A percentile compares a stretch with the other conserved stretches of the same genome.
phyloP scores from a whole-genome alignment of 768 basidiomycete species.

The Boletus huronensis region DNA sequence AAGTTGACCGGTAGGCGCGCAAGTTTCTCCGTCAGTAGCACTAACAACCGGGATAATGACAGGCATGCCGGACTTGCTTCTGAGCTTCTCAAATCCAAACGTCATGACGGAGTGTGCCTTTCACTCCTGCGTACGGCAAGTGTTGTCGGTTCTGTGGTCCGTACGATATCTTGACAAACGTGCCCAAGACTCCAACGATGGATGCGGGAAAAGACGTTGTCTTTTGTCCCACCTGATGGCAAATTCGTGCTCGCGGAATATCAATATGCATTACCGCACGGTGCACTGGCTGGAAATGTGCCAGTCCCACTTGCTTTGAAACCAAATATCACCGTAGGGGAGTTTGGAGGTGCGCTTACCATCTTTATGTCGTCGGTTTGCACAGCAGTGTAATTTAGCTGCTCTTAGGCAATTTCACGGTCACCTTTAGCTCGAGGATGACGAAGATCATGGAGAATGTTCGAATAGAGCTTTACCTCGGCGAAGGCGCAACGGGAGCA shows the following conservation, averaged over 20 bases:
- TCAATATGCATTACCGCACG: slow-evolving; percentile 50
- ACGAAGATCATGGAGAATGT: slow-evolving; percentile 69
- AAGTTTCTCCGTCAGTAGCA: neutral
- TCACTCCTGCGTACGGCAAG: slow-evolving; percentile 89
- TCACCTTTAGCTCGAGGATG: slow-evolving; percentile 61
- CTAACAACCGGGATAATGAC: slow-evolving; percentile 6
- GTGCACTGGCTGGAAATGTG: slow-evolving; percentile 40
- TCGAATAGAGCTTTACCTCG: slow-evolving; percentile 69
- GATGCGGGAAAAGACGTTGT: slow-evolving; percentile 70
- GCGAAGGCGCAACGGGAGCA: slow-evolving; percentile 66
- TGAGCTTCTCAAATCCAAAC: slow-evolving; percentile 74
- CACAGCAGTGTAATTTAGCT: neutral
- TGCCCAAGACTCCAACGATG: slow-evolving; percentile 68
- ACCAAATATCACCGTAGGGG: slow-evolving; percentile 32
- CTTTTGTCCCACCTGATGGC: slow-evolving; percentile 94
- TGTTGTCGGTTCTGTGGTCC: neutral
- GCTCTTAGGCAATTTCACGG: slow-evolving; percentile 52
- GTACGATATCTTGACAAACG: slow-evolving; percentile 6
- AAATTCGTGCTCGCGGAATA: slow-evolving; percentile 84
- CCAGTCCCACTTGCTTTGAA: slow-evolving; percentile 52
- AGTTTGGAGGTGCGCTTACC: slow-evolving; percentile 29
- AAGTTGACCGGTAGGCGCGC: slow-evolving; percentile 63
- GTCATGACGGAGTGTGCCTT: slow-evolving; percentile 78
- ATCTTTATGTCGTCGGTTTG: neutral
- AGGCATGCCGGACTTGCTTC: slow-evolving; percentile 87